Base-by-base conservation (phyloP, 805 yeast genomes). In the Starmerella sp. region DNA sequence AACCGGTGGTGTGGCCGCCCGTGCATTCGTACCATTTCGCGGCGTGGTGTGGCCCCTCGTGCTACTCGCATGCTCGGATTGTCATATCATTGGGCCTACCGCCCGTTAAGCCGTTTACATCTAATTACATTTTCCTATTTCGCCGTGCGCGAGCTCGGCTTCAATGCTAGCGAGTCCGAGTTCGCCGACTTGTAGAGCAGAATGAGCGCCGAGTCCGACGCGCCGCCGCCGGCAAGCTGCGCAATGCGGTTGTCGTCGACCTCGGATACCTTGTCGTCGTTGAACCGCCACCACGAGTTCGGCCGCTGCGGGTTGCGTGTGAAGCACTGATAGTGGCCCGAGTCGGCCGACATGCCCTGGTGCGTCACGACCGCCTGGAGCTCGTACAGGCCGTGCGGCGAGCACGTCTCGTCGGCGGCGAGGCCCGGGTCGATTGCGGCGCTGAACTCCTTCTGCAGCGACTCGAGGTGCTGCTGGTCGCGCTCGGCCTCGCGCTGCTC, bases 321-420 rank as follows among this genome's bases (percentile, higher is more conserved):
- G 71, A 86, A 93, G 32, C 91, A 82, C 71, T 90, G 97, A 70
- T 93, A 93, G 71, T 93, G 99, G 15, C 99, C 99, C 32, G 96
- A 84, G 68, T 93, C 97, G 0, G 97, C 96, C 45, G 90, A 82
- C 7, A 96, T 82, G 50, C 99, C 99, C 66, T 84, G 85, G 71
- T 93, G 99, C 1, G 97, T 88, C 57, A 93, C 80, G 29, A 93
- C 79, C 1, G 95, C 88, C 39, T 75, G 73, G 60, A 93, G 77
- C 60, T 88, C 89, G 66, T 93, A 93, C 39, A 93, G 79, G 1
- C 93, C 87, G 0, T 95, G 82, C 6, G 95, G 91, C 66, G 91
- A 89, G 64, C 85, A 88, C 17, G 90, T 86, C 8, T 56, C 56
- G 52, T 73, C 76, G 1, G 53, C 60, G 43, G 75, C 71, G 5